Percentiles rank a stretch among this genome's conserved stretches.
Conservation (phyloP, 2,329 filamentous ascomycete species). For the Metarhizium album region DNA sequence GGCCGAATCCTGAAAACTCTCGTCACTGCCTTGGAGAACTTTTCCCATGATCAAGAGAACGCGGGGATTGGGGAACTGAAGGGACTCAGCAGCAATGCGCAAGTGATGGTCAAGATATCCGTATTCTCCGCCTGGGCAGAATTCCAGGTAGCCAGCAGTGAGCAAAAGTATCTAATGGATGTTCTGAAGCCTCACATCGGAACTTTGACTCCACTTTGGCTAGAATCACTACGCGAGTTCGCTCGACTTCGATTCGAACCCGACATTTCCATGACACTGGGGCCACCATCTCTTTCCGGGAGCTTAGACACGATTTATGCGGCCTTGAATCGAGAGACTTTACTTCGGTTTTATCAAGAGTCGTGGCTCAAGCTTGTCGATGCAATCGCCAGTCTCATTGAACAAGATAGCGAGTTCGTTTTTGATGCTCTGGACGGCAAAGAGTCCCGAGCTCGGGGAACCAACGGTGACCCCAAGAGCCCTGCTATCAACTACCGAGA, state of each 20-base stretch:
- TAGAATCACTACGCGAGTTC: slow-evolving; percentile 87
- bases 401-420: slow-evolving; percentile 94
- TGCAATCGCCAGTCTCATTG: slow-evolving; percentile 92
- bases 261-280: slow-evolving; percentile 85
- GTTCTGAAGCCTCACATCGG: slow-evolving; percentile 87
- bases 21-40: slow-evolving; percentile 83
- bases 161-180: slow-evolving; percentile 79
- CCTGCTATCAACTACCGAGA: slow-evolving; percentile 94
- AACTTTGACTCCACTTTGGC: slow-evolving; percentile 83
- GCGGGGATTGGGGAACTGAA: slow-evolving; percentile 87
- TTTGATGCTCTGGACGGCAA: slow-evolving; percentile 95
- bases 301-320: slow-evolving; percentile 92
- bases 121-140: slow-evolving; percentile 97
- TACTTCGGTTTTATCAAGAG: slow-evolving; percentile 92
- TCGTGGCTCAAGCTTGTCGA: slow-evolving; percentile 95
- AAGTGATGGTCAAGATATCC: slow-evolving; percentile 97
- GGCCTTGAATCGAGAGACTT: slow-evolving; percentile 84
- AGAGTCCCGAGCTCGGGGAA: slow-evolving; percentile 36
- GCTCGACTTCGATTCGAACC: slow-evolving; percentile 90
- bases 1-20: slow-evolving; percentile 91
- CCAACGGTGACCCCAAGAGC: slow-evolving; percentile 46
- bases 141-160: slow-evolving; percentile 85
- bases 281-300: slow-evolving; percentile 68
- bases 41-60: slow-evolving; percentile 69
- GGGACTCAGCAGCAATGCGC: slow-evolving; percentile 86